These are phyloP conservation scores for Tylopilus sp. DNA, from an alignment of 1,284 basidiomycete genomes.

Conservation along the genomic window DNA sequence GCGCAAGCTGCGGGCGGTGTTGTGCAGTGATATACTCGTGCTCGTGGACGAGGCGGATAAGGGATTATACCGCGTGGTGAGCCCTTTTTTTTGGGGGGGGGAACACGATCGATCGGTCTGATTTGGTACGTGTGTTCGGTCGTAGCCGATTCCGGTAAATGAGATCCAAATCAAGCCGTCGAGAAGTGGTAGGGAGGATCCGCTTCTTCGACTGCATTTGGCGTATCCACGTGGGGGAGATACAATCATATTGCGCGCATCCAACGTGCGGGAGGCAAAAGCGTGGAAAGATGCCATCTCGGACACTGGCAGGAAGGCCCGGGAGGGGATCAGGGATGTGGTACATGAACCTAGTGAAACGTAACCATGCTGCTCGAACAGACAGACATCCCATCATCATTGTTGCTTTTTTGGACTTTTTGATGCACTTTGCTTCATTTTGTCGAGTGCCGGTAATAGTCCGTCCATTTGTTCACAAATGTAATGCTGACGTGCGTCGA, in stretches of 20 bases:
- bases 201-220: slow-evolving; percentile 58
- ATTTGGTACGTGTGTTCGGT: neutral
- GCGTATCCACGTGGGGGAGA: slow-evolving; percentile 76
- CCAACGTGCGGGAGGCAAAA: slow-evolving; percentile 63
- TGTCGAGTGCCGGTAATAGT: neutral
- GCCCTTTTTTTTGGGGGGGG: slow-evolving; percentile 33
- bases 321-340: slow-evolving; percentile 26
- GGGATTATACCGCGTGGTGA: slow-evolving; percentile 78
- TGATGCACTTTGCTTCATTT: neutral
- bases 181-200: slow-evolving; percentile 56
- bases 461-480: neutral
- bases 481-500: neutral
- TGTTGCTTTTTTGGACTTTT: neutral
- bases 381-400: slow-evolving; percentile 12
- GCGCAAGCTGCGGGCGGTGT: slow-evolving; percentile 69
- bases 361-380: neutral
- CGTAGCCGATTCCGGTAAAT: slow-evolving; percentile 68
- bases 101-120: neutral
- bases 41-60: slow-evolving; percentile 66
- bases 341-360: neutral
- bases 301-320: slow-evolving; percentile 36
- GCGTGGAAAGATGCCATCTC: slow-evolving; percentile 56
- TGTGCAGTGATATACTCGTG: slow-evolving; percentile 80
- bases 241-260: slow-evolving; percentile 58
- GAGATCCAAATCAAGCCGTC: slow-evolving; percentile 57